Conservation (phyloP, 2,329 filamentous ascomycete genomes). For the Talaromyces sp. region DNA sequence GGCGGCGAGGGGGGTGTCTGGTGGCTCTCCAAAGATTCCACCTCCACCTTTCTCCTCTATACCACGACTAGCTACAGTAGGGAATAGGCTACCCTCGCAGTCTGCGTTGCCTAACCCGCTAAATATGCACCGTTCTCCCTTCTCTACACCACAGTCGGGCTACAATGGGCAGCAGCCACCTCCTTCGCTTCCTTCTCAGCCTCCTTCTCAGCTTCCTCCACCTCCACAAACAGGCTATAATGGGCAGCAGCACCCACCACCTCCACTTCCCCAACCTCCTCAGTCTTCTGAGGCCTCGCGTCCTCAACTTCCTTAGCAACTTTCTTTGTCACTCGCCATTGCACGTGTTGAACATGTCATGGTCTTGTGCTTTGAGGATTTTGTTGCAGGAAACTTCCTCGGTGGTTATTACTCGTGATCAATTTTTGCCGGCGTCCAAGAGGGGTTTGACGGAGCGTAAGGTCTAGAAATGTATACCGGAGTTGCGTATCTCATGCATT, state of each 20-base stretch:
- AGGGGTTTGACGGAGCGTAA: not conserved
- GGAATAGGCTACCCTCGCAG: not conserved
- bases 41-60: not conserved
- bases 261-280: not conserved
- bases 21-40: not conserved
- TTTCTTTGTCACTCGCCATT: not conserved
- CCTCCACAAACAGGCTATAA: not conserved
- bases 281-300: not conserved
- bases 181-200: conserved; percentile 17
- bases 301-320: not conserved
- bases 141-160: not conserved
- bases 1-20: not conserved
- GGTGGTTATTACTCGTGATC: not conserved
- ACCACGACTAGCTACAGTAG: not conserved
- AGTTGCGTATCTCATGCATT: not conserved
- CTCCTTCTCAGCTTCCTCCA: not conserved
- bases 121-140: not conserved
- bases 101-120: not conserved
- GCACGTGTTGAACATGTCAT: not conserved
- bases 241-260: no score
- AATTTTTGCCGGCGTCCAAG: not conserved
- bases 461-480: not conserved
- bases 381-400: not conserved
- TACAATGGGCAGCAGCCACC: not conserved
- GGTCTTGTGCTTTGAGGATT: not conserved